phyloP scores from a whole-genome alignment of 495 filamentous ascomycete species.

The Oleoguttula mirabilis region DNA sequence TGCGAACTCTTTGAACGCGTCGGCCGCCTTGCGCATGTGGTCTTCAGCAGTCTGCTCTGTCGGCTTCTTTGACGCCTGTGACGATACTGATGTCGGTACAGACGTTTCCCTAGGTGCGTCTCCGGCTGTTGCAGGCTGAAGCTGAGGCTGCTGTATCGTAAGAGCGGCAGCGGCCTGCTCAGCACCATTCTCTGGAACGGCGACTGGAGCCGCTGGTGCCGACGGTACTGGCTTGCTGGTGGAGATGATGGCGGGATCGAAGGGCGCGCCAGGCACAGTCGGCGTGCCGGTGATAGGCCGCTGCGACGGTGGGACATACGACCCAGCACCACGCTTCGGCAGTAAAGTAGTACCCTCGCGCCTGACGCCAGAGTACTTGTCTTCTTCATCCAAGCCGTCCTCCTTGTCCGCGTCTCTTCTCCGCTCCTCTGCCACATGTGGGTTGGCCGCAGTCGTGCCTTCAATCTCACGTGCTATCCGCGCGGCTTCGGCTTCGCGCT shows the following conservation, averaged over 20 bases:
- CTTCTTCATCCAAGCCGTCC: slow-evolving; percentile 73
- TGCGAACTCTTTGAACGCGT: slow-evolving; percentile 74
- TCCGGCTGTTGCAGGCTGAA: neutral
- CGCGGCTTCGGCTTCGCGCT: slow-evolving; percentile 63
- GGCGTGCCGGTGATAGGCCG: slow-evolving; percentile 63
- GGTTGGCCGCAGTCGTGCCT: slow-evolving; percentile 48
- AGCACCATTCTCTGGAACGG: slow-evolving; percentile 22
- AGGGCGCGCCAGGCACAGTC: slow-evolving; percentile 59
- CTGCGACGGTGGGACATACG: slow-evolving; percentile 80
- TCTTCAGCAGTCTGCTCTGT: slow-evolving; percentile 55
- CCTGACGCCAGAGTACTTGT: slow-evolving; percentile 86
- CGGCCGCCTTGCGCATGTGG: slow-evolving; percentile 64
- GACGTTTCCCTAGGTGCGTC: slow-evolving; percentile 1
- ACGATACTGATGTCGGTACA: neutral
- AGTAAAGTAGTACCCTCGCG: slow-evolving; percentile 63
- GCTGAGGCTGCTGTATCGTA: neutral
- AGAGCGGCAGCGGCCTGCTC: neutral
- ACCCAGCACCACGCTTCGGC: slow-evolving; percentile 45
- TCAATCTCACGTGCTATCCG: slow-evolving; percentile 87
- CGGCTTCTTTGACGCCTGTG: neutral
- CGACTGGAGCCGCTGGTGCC: neutral
- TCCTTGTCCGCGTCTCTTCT: slow-evolving; percentile 36
- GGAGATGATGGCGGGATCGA: slow-evolving; percentile 74
- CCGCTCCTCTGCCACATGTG: slow-evolving; percentile 73
- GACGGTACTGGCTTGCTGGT: slow-evolving; percentile 39